Evolutionary conservation across 805 yeast genomes (phyloP).

Genomic region (Millerozyma acaciae): DNA sequence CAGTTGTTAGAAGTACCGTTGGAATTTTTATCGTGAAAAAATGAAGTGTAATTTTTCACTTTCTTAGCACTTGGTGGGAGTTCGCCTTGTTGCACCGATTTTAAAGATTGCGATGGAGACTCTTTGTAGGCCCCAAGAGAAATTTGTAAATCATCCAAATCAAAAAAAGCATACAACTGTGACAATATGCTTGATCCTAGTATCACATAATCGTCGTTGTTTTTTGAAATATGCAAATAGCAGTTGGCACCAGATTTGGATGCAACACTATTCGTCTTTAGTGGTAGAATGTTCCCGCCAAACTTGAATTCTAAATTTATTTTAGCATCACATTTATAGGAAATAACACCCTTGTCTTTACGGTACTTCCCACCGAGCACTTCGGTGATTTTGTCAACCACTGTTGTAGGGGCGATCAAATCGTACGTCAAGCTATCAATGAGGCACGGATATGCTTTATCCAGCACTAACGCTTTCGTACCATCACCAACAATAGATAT

Average conservation of each 20-base stretch:
- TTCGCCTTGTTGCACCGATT: background rate
- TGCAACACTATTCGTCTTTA: background rate
- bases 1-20: background rate
- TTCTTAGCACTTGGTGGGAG: background rate
- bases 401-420: constrained; percentile 6
- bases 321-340: constrained; percentile 1
- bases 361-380: constrained; percentile 2
- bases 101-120: background rate
- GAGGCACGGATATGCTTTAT: constrained; percentile 7
- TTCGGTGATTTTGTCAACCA: constrained; percentile 4
- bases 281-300: background rate
- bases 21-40: constrained; percentile 1
- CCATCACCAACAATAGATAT: background rate
- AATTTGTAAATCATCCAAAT: constrained; percentile 4
- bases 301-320: constrained; percentile 1
- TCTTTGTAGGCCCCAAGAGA: constrained; percentile 3
- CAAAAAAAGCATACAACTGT: constrained; percentile 4
- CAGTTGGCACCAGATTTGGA: background rate
- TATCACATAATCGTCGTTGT: constrained; percentile 4
- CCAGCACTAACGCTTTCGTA: constrained; percentile 2
- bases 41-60: constrained; percentile 1
- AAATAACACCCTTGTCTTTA: background rate
- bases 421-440: constrained; percentile 7
- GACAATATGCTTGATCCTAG: constrained; percentile 3
- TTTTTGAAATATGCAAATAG: constrained; percentile 1